Conservation (phyloP, 129 eudicot species). For the Chrysanthemum seticuspe region DNA sequence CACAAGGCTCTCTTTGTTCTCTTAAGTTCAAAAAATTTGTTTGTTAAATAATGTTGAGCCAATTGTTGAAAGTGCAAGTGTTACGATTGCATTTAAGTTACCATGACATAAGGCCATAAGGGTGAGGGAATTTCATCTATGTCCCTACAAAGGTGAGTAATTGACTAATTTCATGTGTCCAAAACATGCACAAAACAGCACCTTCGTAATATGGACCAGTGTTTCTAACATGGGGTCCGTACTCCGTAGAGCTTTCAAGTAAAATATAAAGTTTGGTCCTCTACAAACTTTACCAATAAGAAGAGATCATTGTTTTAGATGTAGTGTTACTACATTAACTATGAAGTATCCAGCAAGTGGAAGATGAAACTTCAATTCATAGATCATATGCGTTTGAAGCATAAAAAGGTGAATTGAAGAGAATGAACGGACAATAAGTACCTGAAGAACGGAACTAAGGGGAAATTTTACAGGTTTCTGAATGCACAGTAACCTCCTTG, state of each 20-base stretch:
- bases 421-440: slow-evolving; percentile 33
- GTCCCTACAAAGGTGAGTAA: too few species aligned
- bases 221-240: neutral
- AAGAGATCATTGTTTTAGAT: neutral
- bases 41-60: neutral
- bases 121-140: too few species aligned
- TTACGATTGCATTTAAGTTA: neutral
- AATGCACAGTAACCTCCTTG: slow-evolving; percentile 41
- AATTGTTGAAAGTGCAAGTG: neutral
- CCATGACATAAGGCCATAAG: neutral
- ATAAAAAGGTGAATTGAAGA: neutral
- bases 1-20: too few species aligned
- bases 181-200: neutral
- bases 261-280: neutral
- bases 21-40: too few species aligned
- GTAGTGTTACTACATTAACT: neutral
- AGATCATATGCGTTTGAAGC: slow-evolving; percentile 7
- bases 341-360: neutral
- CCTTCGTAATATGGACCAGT: neutral
- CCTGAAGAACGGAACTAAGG: slow-evolving; percentile 36
- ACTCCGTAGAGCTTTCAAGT: neutral
- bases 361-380: slow-evolving; percentile 2
- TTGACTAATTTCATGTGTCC: too few species aligned
- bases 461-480: slow-evolving; percentile 36
- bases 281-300: neutral